Evolutionary conservation across 2,329 filamentous ascomycete genomes (phyloP).

Genomic region (Tolypocladium ophioglossoides): DNA sequence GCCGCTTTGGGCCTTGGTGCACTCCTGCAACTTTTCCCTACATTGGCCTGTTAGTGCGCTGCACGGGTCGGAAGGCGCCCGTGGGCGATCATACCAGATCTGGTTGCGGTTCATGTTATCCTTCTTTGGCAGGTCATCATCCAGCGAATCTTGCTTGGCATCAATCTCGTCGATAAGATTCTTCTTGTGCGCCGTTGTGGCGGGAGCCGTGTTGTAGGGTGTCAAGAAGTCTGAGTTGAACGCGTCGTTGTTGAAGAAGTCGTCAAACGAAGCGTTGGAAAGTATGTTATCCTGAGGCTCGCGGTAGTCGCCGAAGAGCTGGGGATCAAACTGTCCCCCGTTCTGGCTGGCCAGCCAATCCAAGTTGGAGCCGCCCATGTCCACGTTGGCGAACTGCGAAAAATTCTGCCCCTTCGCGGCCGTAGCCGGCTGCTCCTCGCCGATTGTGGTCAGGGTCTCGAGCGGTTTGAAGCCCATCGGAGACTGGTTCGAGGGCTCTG

Average conservation of each 20-base stretch:
- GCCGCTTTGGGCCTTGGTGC: slow-evolving; percentile 77
- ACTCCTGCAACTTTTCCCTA: slow-evolving; percentile 85
- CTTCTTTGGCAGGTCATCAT: slow-evolving; percentile 48
- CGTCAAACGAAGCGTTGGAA: slow-evolving; percentile 58
- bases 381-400: slow-evolving; percentile 19
- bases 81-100: slow-evolving; percentile 62
- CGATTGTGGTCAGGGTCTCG: slow-evolving; percentile 54
- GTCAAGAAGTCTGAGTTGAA: slow-evolving; percentile 73
- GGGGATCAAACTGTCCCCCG: slow-evolving; percentile 78
- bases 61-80: neutral
- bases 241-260: slow-evolving; percentile 63
- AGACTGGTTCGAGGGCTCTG: slow-evolving; percentile 64
- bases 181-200: slow-evolving; percentile 40
- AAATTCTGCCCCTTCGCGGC: slow-evolving; percentile 23
- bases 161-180: slow-evolving; percentile 73
- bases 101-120: slow-evolving; percentile 76
- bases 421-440: slow-evolving; percentile 46
- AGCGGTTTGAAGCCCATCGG: slow-evolving; percentile 54
- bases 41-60: slow-evolving; percentile 26
- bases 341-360: slow-evolving; percentile 75
- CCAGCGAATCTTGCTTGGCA: slow-evolving; percentile 56
- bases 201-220: slow-evolving; percentile 61
- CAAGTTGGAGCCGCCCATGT: slow-evolving; percentile 44
- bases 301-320: slow-evolving; percentile 84
- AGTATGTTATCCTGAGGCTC: slow-evolving; percentile 80